phyloP scores from a whole-genome alignment of 2,329 filamentous ascomycete species.

The Thyridium curvatum region DNA sequence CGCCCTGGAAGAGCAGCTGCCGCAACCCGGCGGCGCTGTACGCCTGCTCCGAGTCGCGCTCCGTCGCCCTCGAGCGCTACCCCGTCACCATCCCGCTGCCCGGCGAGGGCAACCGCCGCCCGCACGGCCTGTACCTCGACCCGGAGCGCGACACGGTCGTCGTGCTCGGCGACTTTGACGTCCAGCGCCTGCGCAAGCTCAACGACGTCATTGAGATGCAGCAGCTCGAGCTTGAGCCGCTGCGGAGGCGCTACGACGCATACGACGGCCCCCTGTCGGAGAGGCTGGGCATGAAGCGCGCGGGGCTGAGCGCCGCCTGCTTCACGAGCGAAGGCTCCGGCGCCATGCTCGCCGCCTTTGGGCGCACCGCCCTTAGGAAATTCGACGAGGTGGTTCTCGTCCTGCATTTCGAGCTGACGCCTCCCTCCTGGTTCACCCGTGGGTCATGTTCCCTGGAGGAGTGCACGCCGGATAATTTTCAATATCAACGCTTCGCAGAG shows the following conservation, averaged over 20 bases:
- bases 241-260: no score
- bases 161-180: constrained; percentile 21
- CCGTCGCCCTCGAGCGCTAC: constrained; percentile 20
- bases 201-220: no score
- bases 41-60: constrained; percentile 23
- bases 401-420: constrained; percentile 3
- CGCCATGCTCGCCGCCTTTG: constrained; percentile 5
- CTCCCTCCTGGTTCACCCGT: constrained; percentile 3
- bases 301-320: constrained; percentile 2
- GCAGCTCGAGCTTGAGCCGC: no score
- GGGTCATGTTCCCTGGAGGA: constrained; percentile 7
- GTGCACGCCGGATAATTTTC: constrained; percentile 4
- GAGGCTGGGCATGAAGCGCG: background rate
- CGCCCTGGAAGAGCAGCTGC: constrained; percentile 21
- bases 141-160: constrained; percentile 22
- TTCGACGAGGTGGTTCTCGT: constrained; percentile 8
- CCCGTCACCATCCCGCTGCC: constrained; percentile 20
- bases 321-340: background rate
- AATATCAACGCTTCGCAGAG: constrained; percentile 7
- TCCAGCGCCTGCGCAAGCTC: constrained; percentile 8
- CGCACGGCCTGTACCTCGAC: constrained; percentile 20
- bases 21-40: constrained; percentile 24
- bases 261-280: no score
- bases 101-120: constrained; percentile 1
- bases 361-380: constrained; percentile 6